Conservation (phyloP, 768 basidiomycete species). For the Galerina sulciceps region DNA sequence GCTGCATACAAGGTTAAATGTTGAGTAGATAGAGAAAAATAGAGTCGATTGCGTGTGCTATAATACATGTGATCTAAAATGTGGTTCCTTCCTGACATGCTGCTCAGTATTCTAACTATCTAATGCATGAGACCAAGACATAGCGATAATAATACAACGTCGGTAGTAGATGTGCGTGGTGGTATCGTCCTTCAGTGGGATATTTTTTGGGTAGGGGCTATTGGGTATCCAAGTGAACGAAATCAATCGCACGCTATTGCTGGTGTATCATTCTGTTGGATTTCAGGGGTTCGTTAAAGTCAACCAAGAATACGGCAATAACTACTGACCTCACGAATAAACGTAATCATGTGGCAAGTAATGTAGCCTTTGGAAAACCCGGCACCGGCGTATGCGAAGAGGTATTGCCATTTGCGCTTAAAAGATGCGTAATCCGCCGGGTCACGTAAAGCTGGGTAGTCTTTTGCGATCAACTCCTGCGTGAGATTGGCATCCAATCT, state of each 20-base stretch:
- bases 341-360: conserved; percentile 82
- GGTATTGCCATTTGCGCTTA: conserved; percentile 84
- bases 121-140: conserved; percentile 16
- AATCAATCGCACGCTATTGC: conserved; percentile 47
- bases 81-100: conserved; percentile 16
- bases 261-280: conserved; percentile 53
- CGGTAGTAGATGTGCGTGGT: conserved; percentile 6
- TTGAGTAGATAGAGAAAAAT: neutral
- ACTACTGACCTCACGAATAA: conserved; percentile 61
- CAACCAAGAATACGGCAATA: neutral
- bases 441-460: conserved; percentile 65
- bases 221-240: neutral
- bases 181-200: conserved; percentile 7
- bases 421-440: conserved; percentile 65
- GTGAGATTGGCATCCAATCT: conserved; percentile 70
- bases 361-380: conserved; percentile 83
- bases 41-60: conserved; percentile 12
- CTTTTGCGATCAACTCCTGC: conserved; percentile 58
- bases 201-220: neutral
- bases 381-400: conserved; percentile 81
- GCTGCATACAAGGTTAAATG: neutral
- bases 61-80: conserved; percentile 21
- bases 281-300: neutral
- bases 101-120: conserved; percentile 22
- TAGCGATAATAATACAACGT: conserved; percentile 24